These are phyloP conservation scores for Volvox carteri DNA, from an alignment of 163 green algal species.

Conservation along the genomic window DNA sequence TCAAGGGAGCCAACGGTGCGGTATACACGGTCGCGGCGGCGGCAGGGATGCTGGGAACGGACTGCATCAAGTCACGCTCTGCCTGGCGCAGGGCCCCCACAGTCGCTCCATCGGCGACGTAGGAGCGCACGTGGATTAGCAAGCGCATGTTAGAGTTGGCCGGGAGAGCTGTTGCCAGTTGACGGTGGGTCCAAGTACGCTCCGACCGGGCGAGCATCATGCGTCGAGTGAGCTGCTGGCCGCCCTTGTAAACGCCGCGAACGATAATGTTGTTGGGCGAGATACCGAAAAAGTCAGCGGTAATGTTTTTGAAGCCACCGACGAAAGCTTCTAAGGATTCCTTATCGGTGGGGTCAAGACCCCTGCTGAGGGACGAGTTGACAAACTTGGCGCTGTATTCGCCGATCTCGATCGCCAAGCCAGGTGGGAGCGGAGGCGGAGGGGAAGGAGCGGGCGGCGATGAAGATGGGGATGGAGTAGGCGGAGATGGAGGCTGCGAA, in stretches of 20 bases:
- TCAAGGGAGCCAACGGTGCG: background rate
- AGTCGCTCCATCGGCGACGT: background rate
- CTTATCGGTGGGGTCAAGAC: background rate
- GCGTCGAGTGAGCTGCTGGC: background rate
- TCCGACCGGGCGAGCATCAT: background rate
- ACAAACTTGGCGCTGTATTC: constrained; percentile 34
- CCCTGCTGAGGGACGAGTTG: background rate
- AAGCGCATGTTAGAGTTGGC: background rate
- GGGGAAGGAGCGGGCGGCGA: constrained; percentile 10
- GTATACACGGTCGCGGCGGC: background rate
- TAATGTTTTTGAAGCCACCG: background rate
- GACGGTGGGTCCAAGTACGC: background rate
- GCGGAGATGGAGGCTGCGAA: background rate
- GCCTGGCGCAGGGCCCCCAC: background rate
- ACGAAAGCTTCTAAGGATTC: background rate
- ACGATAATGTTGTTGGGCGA: background rate
- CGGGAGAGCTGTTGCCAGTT: background rate
- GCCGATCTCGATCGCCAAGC: background rate
- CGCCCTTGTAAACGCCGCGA: constrained; percentile 20
- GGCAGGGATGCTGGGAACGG: background rate
- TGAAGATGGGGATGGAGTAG: background rate
- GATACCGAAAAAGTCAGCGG: background rate
- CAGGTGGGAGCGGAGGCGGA: constrained; percentile 8
- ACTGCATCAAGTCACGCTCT: background rate
- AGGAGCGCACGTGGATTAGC: background rate